Base-by-base conservation (phyloP, 495 filamentous ascomycete genomes). In the Lophiostoma macrostomum region DNA sequence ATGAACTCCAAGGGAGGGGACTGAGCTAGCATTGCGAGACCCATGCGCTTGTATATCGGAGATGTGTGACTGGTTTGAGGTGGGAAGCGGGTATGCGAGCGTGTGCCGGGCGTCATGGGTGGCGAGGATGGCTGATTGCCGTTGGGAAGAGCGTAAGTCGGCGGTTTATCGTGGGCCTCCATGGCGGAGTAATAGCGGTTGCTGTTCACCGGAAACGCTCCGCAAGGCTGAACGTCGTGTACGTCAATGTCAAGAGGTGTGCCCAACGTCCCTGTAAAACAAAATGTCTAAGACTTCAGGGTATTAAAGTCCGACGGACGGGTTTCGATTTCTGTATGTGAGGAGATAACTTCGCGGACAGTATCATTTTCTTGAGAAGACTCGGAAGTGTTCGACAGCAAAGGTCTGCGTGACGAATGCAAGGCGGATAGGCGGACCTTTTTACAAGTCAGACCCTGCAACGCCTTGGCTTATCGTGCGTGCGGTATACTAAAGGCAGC, bases 381-480 rank as follows among this genome's bases (percentile, higher is more conserved):
- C 32, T 37, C 49, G 44, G 42, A 45, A 39, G 29, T 38, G 49
- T 60, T 35, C 43, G 55, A 45, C 28, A 20, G 56, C n/a, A 25
- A 41, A 40, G 50, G 51, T 56, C 56, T 56, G 55, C 49, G 47
- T 36, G 56, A 60, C 56, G 24, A 49, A 23, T 53, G 40, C n/a
- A 49, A 32, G 60, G 42, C 44, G 60, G 60, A 45, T 63, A 50
- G 54, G 50, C 35, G 60, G 54, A 29, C 34, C 23, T 28, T 58
- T 62, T 63, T 59, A 52, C 53, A 63, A 58, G 55, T 45, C 34
- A 36, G 45, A 58, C 56, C 56, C 56, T 59, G 56, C 60, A 60
- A 60, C 34, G 40, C 31, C 60, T 64, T 60, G 55, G 60, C 60
- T 64, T 64, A 64, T 64, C 60, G 56, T 31, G 32, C 45, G 60